A percentile compares a stretch with the other conserved stretches of the same genome.
Conservation (phyloP, 768 basidiomycete species). For the Boletellus sp. region DNA sequence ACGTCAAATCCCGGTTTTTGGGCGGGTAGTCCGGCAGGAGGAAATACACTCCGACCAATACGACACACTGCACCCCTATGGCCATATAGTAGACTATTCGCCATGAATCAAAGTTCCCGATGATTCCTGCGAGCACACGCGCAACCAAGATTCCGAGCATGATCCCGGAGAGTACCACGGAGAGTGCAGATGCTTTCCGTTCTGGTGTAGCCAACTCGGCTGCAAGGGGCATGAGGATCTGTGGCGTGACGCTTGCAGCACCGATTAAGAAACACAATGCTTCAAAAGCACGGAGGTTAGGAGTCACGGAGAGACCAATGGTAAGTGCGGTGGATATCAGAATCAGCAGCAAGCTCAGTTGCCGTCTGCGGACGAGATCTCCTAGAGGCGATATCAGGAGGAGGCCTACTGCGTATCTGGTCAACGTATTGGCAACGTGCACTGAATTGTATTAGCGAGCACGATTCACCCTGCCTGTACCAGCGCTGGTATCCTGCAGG, state of each 20-base stretch:
- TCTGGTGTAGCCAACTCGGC: slow-evolving; percentile 79
- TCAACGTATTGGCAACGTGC: background rate
- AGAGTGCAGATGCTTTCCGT: slow-evolving; percentile 69
- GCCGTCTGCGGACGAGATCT: slow-evolving; percentile 74
- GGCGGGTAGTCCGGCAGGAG: slow-evolving; percentile 82
- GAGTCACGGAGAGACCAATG: slow-evolving; percentile 67
- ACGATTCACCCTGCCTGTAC: slow-evolving; percentile 58
- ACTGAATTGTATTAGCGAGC: background rate
- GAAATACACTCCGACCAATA: slow-evolving; percentile 57
- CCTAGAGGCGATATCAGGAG: slow-evolving; percentile 78
- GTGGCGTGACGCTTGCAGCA: slow-evolving; percentile 64
- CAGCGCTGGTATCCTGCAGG: slow-evolving; percentile 56
- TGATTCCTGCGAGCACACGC: slow-evolving; percentile 69
- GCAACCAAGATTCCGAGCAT: slow-evolving; percentile 72
- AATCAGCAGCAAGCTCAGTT: slow-evolving; percentile 60
- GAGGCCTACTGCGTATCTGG: slow-evolving; percentile 68
- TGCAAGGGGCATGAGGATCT: slow-evolving; percentile 71
- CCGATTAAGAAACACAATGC: slow-evolving; percentile 70
- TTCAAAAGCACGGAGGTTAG: slow-evolving; percentile 57
- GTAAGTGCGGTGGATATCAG: slow-evolving; percentile 54
- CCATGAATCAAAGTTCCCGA: slow-evolving; percentile 71
- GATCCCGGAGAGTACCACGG: slow-evolving; percentile 66
- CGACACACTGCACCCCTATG: slow-evolving; percentile 61
- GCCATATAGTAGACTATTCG: slow-evolving; percentile 76
- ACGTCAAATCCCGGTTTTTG: slow-evolving; percentile 62